phyloP scores from a whole-genome alignment of 2,329 filamentous ascomycete species.

The Epichloe gansuensis region DNA sequence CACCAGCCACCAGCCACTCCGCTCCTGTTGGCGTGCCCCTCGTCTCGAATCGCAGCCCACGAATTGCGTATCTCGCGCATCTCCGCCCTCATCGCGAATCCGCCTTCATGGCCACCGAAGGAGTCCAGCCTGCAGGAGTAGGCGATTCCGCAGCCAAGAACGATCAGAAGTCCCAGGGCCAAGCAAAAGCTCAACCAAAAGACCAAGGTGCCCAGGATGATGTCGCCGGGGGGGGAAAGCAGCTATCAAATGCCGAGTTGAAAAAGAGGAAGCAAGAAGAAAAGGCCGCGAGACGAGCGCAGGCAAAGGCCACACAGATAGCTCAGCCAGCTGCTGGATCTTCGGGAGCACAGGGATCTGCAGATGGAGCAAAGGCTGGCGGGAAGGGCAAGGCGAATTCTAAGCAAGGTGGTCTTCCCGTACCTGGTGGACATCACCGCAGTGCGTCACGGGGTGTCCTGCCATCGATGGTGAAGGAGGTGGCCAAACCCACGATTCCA shows the following conservation, averaged over 20 bases:
- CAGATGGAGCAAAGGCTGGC: constrained; percentile 23
- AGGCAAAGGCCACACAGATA: constrained; percentile 45
- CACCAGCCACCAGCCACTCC: background rate
- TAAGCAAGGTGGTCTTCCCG: constrained; percentile 30
- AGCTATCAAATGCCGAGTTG: constrained; percentile 62
- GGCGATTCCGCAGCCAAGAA: constrained; percentile 14
- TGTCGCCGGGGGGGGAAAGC: constrained; percentile 28
- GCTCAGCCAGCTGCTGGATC: constrained; percentile 19
- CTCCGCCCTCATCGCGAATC: background rate
- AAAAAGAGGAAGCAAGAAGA: constrained; percentile 87
- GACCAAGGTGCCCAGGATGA: constrained; percentile 6
- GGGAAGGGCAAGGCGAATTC: constrained; percentile 33
- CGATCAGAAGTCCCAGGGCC: constrained; percentile 12
- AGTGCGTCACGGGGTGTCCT: constrained; percentile 18
- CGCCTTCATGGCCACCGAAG: constrained; percentile 20
- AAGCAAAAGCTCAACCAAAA: constrained; percentile 12
- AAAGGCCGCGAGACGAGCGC: constrained; percentile 73
- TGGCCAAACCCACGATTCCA: constrained; percentile 45
- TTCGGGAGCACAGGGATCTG: constrained; percentile 17
- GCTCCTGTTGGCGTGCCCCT: background rate
- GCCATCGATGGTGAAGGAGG: constrained; percentile 30
- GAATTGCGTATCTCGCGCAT: background rate
- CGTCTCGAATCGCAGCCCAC: background rate
- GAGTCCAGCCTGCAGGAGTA: constrained; percentile 16
- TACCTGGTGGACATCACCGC: constrained; percentile 22